phyloP scores from a whole-genome alignment of 1,284 basidiomycete species.

The Mycosarcoma mackinlayi region DNA sequence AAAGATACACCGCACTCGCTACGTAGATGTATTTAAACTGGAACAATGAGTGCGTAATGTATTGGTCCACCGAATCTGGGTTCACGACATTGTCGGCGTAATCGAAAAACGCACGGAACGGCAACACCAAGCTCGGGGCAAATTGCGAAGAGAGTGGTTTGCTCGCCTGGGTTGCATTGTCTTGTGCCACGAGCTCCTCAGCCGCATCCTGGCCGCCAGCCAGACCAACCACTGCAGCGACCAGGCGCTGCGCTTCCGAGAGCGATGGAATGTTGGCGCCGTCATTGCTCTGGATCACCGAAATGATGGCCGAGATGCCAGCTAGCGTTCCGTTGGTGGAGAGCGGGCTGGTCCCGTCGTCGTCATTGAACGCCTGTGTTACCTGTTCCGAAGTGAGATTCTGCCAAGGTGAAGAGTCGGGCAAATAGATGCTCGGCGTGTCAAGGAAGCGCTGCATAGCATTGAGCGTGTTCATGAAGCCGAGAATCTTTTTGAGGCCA shows the following conservation, averaged over 20 bases:
- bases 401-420: slow-evolving; percentile 8
- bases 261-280: slow-evolving; percentile 32
- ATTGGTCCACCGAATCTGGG: slow-evolving; percentile 34
- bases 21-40: slow-evolving; percentile 50
- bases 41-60: slow-evolving; percentile 25
- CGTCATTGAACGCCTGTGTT: slow-evolving; percentile 1
- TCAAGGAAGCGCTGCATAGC: slow-evolving; percentile 19
- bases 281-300: slow-evolving; percentile 39
- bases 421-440: slow-evolving; percentile 21
- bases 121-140: slow-evolving; percentile 25
- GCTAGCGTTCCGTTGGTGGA: slow-evolving; percentile 18
- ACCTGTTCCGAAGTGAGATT: slow-evolving; percentile 15
- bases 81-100: slow-evolving; percentile 31
- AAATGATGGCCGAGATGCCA: slow-evolving; percentile 24
- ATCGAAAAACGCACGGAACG: slow-evolving; percentile 25
- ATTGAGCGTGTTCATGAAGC: slow-evolving; percentile 41
- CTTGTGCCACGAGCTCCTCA: slow-evolving; percentile 8
- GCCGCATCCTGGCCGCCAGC: slow-evolving; percentile 13
- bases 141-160: slow-evolving; percentile 23
- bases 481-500: slow-evolving; percentile 42
- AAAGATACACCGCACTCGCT: slow-evolving; percentile 27
- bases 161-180: slow-evolving; percentile 7
- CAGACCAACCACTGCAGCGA: slow-evolving; percentile 22
- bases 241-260: slow-evolving; percentile 19
- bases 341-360: slow-evolving; percentile 9